Percentiles rank a stretch among this genome's conserved stretches.
These are phyloP conservation scores for Inosperma sp. DNA, from an alignment of 768 basidiomycete species.

Conservation along the genomic window DNA sequence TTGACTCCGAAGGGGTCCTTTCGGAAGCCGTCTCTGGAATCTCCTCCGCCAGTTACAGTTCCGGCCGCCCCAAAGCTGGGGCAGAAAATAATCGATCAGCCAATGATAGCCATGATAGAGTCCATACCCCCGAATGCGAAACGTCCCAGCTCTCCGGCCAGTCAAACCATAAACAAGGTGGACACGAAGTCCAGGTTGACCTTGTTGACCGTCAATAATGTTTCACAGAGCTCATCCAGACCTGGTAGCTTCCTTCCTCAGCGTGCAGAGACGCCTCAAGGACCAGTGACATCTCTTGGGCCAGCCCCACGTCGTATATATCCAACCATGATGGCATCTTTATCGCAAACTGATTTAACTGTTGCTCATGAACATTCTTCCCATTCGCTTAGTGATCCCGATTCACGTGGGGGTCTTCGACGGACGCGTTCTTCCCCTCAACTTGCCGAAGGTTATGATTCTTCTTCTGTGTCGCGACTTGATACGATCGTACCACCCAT, in stretches of 20 bases:
- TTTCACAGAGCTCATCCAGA: conserved; percentile 25
- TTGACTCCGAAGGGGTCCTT: conserved; percentile 39
- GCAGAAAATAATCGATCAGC: conserved; percentile 38
- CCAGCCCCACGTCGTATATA: conserved; percentile 60
- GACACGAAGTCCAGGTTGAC: conserved; percentile 24
- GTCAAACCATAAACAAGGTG: conserved; percentile 20
- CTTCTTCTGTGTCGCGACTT: conserved; percentile 25
- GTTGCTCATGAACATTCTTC: conserved; percentile 16
- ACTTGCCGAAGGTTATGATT: conserved; percentile 42
- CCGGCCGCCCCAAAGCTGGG: conserved; percentile 24
- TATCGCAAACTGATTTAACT: conserved; percentile 53
- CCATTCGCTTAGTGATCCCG: conserved; percentile 11
- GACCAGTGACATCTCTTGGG: conserved; percentile 54
- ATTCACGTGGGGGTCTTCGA: conserved; percentile 32
- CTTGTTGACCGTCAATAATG: conserved; percentile 18
- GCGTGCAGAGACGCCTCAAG: conserved; percentile 63
- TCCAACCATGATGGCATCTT: conserved; percentile 46
- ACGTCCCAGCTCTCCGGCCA: conserved; percentile 27
- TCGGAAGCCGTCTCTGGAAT: conserved; percentile 15
- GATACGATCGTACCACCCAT: conserved; percentile 44
- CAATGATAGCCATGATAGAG: conserved; percentile 36
- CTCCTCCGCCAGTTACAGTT: conserved; percentile 12
- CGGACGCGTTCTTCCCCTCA: conserved; percentile 52
- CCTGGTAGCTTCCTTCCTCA: conserved; percentile 44
- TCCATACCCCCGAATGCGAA: conserved; percentile 18